Conservation (phyloP, 2,329 filamentous ascomycete genomes). For the Ambrosiella cleistominuta region DNA sequence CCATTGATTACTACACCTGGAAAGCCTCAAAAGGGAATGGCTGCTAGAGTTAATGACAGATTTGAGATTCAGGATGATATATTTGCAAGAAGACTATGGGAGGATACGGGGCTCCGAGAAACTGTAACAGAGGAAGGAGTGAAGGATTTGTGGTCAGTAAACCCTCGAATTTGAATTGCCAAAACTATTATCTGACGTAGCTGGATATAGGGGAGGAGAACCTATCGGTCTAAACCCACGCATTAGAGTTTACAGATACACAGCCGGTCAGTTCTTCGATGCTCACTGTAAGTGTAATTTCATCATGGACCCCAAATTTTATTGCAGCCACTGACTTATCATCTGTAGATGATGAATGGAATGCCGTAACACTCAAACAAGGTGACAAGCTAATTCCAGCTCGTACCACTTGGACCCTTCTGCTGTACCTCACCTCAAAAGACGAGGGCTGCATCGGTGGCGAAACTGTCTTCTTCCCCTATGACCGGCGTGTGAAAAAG, state of each 20-base stretch:
- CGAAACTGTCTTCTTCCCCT: constrained; percentile 81
- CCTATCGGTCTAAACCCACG: constrained; percentile 75
- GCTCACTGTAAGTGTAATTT: constrained; percentile 55
- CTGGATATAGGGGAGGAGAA: constrained; percentile 53
- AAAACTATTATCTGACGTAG: not conserved
- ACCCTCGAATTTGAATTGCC: not conserved
- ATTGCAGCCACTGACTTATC: not conserved
- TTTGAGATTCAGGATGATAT: constrained; percentile 61
- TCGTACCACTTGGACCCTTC: constrained; percentile 77
- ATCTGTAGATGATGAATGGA: constrained; percentile 65
- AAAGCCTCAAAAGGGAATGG: constrained; percentile 62
- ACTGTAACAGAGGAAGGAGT: constrained; percentile 28
- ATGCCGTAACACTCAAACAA: constrained; percentile 41
- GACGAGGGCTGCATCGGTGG: constrained; percentile 63
- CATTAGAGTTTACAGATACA: constrained; percentile 78
- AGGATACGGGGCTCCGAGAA: constrained; percentile 53
- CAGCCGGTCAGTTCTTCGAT: constrained; percentile 75
- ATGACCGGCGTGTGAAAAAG: constrained; percentile 35
- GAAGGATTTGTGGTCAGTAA: constrained; percentile 28
- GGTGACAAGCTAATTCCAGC: constrained; percentile 18
- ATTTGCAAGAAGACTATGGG: constrained; percentile 65
- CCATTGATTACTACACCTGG: constrained; percentile 62
- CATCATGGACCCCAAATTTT: constrained; percentile 15
- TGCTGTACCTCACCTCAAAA: constrained; percentile 69
- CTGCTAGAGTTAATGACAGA: constrained; percentile 73